A percentile compares a stretch with the other conserved stretches of the same genome.
Evolutionary conservation across 352 stramenopile species (phyloP).

Genomic region (Globisporangium echinulatum): DNA sequence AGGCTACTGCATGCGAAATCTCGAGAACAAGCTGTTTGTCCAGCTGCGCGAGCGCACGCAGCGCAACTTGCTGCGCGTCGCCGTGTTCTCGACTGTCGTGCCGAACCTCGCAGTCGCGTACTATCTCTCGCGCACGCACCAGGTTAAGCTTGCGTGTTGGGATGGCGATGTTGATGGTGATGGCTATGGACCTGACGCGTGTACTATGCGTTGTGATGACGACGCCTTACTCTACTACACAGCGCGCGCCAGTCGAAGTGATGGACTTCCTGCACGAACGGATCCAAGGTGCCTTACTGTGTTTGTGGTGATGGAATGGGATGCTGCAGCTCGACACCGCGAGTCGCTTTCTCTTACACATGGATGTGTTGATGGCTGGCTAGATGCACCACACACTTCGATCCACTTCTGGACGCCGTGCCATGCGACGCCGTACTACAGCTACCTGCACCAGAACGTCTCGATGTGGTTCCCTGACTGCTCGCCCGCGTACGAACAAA

Average conservation of each 20-base stretch:
- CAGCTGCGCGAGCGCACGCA: slow-evolving; percentile 50
- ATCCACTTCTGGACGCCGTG: slow-evolving; percentile 86
- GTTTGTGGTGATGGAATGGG: too few relatives aligned
- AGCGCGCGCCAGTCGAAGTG: slow-evolving; percentile 68
- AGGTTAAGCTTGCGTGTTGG: slow-evolving; percentile 13
- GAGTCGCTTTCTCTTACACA: background rate
- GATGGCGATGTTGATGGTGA: background rate
- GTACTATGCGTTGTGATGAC: background rate
- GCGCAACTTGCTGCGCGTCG: slow-evolving; percentile 42
- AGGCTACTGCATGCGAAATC: slow-evolving; percentile 65
- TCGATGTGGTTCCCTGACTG: slow-evolving; percentile 86
- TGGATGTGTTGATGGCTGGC: background rate
- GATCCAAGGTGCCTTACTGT: slow-evolving; percentile 33
- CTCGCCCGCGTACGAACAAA: slow-evolving; percentile 47
- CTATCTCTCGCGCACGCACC: slow-evolving; percentile 67
- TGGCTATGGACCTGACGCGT: background rate
- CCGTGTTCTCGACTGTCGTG: slow-evolving; percentile 43
- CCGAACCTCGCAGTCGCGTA: slow-evolving; percentile 58
- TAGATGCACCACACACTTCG: slow-evolving; percentile 33
- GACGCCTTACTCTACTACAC: background rate
- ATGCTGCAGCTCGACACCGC: background rate
- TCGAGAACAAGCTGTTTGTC: slow-evolving; percentile 55
- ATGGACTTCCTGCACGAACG: slow-evolving; percentile 70
- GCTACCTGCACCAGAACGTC: slow-evolving; percentile 75
- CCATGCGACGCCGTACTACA: slow-evolving; percentile 85